phyloP scores from a whole-genome alignment of 768 basidiomycete species.

The Amanita subjunquillea region DNA sequence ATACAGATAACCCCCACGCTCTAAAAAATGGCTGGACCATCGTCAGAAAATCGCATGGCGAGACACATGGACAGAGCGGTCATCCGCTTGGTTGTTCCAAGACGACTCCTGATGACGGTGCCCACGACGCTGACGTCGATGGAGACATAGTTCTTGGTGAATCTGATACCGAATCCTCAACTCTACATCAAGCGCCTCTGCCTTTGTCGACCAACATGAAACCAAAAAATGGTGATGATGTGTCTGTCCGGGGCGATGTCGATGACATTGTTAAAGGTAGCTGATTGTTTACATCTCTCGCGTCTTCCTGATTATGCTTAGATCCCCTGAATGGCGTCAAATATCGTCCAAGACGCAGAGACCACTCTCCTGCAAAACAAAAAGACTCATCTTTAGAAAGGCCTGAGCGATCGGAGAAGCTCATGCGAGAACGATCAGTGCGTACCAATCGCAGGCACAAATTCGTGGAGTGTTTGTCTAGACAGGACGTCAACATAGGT shows the following conservation, averaged over 20 bases:
- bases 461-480: constrained; percentile 69
- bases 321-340: constrained; percentile 51
- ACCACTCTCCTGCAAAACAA: constrained; percentile 19
- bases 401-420: constrained; percentile 44
- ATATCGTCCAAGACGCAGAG: constrained; percentile 29
- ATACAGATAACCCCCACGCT: constrained; percentile 24
- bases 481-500: constrained; percentile 79
- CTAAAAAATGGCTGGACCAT: constrained; percentile 72
- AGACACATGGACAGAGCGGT: constrained; percentile 12
- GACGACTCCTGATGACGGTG: constrained; percentile 16
- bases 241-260: constrained; percentile 52
- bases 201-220: constrained; percentile 24
- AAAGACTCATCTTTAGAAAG: constrained; percentile 14
- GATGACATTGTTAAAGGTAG: constrained; percentile 73
- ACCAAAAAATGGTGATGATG: constrained; percentile 33
- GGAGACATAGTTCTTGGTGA: constrained; percentile 72
- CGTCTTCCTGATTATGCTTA: constrained; percentile 22
- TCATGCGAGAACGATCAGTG: constrained; percentile 67
- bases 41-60: constrained; percentile 33
- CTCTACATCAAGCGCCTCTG: constrained; percentile 13
- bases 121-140: constrained; percentile 57
- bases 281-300: constrained; percentile 11
- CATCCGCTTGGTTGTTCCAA: constrained; percentile 10
- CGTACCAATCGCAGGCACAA: constrained; percentile 70
- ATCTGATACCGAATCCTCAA: constrained; percentile 46